Evolutionary conservation across 176 grass and related monocot genomes (phyloP).

Genomic region (Aegilops sharonensis): DNA sequence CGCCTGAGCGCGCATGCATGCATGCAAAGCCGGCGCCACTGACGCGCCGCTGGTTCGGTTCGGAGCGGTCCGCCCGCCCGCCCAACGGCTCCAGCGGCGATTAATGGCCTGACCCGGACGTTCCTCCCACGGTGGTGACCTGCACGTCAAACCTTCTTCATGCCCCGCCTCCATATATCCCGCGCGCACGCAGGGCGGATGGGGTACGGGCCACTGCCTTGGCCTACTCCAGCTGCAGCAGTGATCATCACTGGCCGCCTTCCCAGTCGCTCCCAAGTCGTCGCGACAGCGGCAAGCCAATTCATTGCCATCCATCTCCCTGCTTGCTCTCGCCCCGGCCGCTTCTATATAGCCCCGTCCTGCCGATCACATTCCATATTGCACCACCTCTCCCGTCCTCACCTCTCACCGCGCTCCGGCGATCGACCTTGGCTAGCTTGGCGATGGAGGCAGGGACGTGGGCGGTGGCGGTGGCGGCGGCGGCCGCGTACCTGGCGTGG

Average conservation of each 20-base stretch:
- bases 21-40: neutral
- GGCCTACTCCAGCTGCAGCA: neutral
- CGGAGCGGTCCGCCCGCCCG: neutral
- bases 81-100: constrained; percentile 68
- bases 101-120: constrained; percentile 59
- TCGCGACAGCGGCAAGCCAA: constrained; percentile 34
- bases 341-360: constrained; percentile 18
- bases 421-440: neutral
- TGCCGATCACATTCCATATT: neutral
- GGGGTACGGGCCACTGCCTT: neutral
- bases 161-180: neutral
- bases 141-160: constrained; percentile 5
- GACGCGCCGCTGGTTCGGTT: constrained; percentile 28
- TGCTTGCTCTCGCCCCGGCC: neutral
- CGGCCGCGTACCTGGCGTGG: constrained; percentile 66
- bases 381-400: neutral
- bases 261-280: neutral
- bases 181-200: neutral
- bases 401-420: neutral
- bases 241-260: neutral
- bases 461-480: constrained; percentile 26
- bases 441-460: constrained; percentile 52
- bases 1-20: too few relatives aligned
- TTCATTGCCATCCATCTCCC: constrained; percentile 46
- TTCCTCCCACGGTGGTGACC: neutral